These are phyloP conservation scores for Pelargonium nanum DNA, from an alignment of 345 rosid genomes.

Conservation along the genomic window DNA sequence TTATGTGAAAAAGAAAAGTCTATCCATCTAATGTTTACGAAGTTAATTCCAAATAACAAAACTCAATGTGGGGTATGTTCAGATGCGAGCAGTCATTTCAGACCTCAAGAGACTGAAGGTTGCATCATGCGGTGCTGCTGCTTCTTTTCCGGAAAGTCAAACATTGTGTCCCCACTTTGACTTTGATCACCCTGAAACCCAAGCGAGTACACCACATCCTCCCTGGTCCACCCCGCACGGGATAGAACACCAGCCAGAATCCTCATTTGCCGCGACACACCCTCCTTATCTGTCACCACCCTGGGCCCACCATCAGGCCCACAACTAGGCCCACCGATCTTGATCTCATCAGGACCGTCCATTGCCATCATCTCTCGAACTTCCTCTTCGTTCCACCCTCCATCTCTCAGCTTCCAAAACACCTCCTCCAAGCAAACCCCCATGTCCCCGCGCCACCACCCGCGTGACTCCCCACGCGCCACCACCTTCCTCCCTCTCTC, in stretches of 20 bases:
- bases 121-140: too few relatives aligned
- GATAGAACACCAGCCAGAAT: constrained; percentile 20
- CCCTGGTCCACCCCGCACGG: constrained; percentile 51
- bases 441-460: constrained; percentile 46
- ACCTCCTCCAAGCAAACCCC: constrained; percentile 50
- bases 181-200: constrained; percentile 17
- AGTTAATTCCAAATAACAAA: too few relatives aligned
- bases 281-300: constrained; percentile 4
- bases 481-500: constrained; percentile 38
- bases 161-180: neutral
- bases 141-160: neutral
- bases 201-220: constrained; percentile 53
- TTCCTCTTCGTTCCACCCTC: constrained; percentile 81
- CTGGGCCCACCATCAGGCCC: constrained; percentile 9
- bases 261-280: constrained; percentile 18
- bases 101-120: neutral
- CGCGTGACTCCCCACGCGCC: constrained; percentile 20
- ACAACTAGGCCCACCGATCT: too few relatives aligned
- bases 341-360: constrained; percentile 29
- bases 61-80: too few relatives aligned
- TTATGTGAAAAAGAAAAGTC: too few relatives aligned
- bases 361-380: constrained; percentile 65
- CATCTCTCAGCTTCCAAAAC: constrained; percentile 56
- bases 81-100: too few relatives aligned
- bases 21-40: too few relatives aligned